phyloP scores from a whole-genome alignment of 164 flowering plant species.

The Piper longum region DNA sequence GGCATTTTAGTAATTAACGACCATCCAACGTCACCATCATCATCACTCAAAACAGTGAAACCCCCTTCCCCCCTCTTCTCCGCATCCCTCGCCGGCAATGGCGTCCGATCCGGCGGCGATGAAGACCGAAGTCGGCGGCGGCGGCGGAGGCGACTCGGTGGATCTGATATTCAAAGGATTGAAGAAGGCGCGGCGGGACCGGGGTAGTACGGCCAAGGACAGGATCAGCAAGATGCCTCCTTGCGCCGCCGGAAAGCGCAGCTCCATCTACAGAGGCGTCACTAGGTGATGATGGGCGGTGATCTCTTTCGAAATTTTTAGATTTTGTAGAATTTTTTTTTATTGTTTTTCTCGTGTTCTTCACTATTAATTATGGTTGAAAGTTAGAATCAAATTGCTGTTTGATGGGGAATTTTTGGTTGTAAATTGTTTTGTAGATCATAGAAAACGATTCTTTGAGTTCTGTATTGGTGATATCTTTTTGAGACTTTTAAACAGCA shows the following conservation, averaged over 20 bases:
- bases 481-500: too few species aligned
- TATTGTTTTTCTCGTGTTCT: too few species aligned
- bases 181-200: constrained; percentile 74
- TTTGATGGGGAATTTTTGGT: too few species aligned
- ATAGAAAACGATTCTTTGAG: too few species aligned
- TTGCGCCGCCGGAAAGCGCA: constrained; percentile 93
- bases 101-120: constrained; percentile 28
- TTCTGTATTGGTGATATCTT: too few species aligned
- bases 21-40: too few species aligned
- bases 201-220: constrained; percentile 93
- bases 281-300: constrained; percentile 73
- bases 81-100: constrained; percentile 14
- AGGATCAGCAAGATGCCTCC: constrained; percentile 99
- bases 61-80: neutral
- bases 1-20: too few species aligned
- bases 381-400: too few species aligned
- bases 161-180: constrained; percentile 44
- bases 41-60: neutral
- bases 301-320: too few species aligned
- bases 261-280: constrained; percentile 95
- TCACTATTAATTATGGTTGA: too few species aligned
- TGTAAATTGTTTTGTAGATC: too few species aligned
- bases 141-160: constrained; percentile 23
- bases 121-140: constrained; percentile 34
- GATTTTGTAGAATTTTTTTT: too few species aligned